Evolutionary conservation across 2,329 filamentous ascomycete species (phyloP).

Genomic region (Chrysoporthe cubensis): DNA sequence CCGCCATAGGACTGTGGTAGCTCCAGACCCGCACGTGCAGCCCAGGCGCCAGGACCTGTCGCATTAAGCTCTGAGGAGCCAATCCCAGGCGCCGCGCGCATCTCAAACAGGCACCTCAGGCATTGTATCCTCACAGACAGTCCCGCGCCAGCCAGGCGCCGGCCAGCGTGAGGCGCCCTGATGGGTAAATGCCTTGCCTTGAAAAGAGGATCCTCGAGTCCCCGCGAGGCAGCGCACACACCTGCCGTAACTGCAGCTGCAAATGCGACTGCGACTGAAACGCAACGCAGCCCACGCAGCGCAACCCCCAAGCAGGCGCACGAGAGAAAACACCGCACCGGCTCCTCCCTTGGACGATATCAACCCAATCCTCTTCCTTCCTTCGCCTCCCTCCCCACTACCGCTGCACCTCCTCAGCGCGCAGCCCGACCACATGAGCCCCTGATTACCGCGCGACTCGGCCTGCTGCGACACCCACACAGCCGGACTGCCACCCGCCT

Average conservation of each 20-base stretch:
- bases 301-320: neutral
- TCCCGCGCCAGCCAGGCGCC: too few species aligned
- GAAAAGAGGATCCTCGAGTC: neutral
- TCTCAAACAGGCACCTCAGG: neutral
- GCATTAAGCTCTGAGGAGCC: conserved; percentile 6
- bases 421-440: conserved; percentile 1
- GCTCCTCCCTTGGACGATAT: conserved; percentile 6
- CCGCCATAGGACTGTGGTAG: neutral
- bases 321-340: conserved; percentile 2
- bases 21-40: neutral
- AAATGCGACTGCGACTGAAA: neutral
- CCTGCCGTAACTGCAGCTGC: neutral
- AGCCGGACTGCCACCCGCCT: neutral
- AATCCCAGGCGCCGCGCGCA: neutral
- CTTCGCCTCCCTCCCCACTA: conserved; percentile 6
- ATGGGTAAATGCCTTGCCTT: neutral
- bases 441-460: neutral
- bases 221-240: neutral
- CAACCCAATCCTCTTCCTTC: conserved; percentile 7
- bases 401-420: conserved; percentile 10
- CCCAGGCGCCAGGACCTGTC: neutral
- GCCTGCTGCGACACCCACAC: neutral
- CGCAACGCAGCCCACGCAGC: neutral
- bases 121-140: neutral
- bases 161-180: too few species aligned